Evolutionary conservation across 108 stramenopile species (phyloP), one percentile per base, ranked within the genome.

Genomic region (Cyclotella sp.): DNA sequence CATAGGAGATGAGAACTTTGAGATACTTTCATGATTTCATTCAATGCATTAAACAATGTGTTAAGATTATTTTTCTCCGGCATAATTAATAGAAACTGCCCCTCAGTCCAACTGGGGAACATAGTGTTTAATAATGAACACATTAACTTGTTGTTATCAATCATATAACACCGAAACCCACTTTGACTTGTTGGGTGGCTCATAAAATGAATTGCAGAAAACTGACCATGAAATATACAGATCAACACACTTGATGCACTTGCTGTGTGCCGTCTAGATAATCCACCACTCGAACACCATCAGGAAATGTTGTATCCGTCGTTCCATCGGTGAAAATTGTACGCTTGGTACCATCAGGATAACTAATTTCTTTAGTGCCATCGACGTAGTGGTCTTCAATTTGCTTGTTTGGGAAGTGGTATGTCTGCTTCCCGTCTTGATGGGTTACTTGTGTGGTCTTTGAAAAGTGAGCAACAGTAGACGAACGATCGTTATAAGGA

Each of bases 371-470:
- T 40, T 82, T 85, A 0, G 73, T 70, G 44, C 84, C 84, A 64
- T 82, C 81, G 18, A 53, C 54, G 49, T 82, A 47, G 39, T 85
- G 84, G 39, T 82, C 71, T 54, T 85, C 84, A 44, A 78, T 70
- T 46, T 85, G 84, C 34, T 82, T 82, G 69, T 85, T 85, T 8
- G 84, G 81, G 49, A 85, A 85, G 61, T 85, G 81, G 55, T 78
- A 85, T 26, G 81, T 78, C 41, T 85, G 66, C 51, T 73, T 74
- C 19, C 84, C 84, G 42, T 85, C 80, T 74, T 82, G 84, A 59
- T 85, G 81, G 52, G 84, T 85, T 12, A 82, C 76, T 43, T 85
- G 84, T 7, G 84, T 85, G 0, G 84, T 85, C 83, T 85, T 15
- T 49, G 0, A 39, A 2, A 10, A 9, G 34, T 61, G 60, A 13